phyloP scores from a whole-genome alignment of 2,329 filamentous ascomycete genomes.

The Sarocladium brachiariae region DNA sequence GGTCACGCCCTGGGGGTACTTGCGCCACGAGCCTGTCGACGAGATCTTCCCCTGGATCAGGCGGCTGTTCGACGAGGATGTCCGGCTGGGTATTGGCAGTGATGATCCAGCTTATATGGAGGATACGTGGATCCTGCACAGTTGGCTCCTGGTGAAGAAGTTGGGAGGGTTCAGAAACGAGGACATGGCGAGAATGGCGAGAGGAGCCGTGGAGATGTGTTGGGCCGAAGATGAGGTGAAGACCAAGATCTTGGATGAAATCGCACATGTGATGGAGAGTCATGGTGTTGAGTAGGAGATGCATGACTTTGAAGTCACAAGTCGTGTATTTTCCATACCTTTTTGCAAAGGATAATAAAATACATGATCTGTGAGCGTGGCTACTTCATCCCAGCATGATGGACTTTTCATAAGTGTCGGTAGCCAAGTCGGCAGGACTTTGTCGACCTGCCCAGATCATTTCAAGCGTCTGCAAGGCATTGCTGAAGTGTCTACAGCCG shows the following conservation, averaged over 20 bases:
- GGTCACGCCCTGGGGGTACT: constrained; percentile 46
- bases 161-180: constrained; percentile 27
- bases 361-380: no score
- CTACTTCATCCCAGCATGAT: constrained; percentile 10
- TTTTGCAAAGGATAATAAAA: no score
- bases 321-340: no score
- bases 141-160: constrained; percentile 40
- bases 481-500: constrained; percentile 11
- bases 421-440: background rate
- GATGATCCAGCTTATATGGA: constrained; percentile 69
- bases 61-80: constrained; percentile 51
- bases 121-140: constrained; percentile 40
- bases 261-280: constrained; percentile 11
- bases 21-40: constrained; percentile 10
- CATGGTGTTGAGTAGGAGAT: background rate
- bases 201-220: constrained; percentile 34
- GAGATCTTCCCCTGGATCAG: constrained; percentile 42
- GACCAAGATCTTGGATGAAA: constrained; percentile 15
- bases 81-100: constrained; percentile 62
- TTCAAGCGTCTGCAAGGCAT: constrained; percentile 7
- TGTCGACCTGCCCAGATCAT: background rate
- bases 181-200: constrained; percentile 33
- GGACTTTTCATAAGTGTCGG: background rate
- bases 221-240: constrained; percentile 36
- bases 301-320: no score